Evolutionary conservation across 139 green algal genomes (phyloP).

Genomic region (Chlamydomonas incerta): DNA sequence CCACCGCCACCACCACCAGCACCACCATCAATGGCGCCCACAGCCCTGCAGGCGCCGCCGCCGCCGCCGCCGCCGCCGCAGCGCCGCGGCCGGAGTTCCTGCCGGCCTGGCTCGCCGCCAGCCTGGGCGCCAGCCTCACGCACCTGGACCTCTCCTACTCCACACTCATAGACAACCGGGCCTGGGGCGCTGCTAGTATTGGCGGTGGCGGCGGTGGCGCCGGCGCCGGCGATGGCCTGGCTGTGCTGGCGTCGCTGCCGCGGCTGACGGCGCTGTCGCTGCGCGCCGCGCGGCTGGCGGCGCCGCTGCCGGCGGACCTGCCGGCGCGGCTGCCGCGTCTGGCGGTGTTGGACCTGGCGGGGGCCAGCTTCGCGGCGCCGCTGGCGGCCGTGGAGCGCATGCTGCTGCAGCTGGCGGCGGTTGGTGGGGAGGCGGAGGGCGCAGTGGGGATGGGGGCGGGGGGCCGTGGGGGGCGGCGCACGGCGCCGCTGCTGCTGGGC

Average conservation of each 20-base stretch:
- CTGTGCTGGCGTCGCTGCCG: background rate
- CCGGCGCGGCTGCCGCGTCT: background rate
- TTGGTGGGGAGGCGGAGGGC: background rate
- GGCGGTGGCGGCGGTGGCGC: too few species aligned
- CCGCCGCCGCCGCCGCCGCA: too few species aligned
- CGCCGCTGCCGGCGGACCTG: background rate
- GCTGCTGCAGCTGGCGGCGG: background rate
- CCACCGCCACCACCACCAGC: background rate
- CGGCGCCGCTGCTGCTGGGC: background rate
- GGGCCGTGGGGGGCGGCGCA: background rate
- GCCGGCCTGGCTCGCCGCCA: background rate
- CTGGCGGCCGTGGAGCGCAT: background rate
- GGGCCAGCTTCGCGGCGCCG: background rate
- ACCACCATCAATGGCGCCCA: too few species aligned
- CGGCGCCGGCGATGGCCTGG: too few species aligned
- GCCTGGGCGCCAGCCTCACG: background rate
- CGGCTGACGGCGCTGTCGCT: background rate
- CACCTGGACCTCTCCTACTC: slow-evolving; percentile 8
- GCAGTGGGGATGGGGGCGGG: too few species aligned
- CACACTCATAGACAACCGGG: background rate
- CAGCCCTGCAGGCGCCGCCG: too few species aligned
- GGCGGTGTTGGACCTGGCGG: background rate
- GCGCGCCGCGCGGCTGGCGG: background rate
- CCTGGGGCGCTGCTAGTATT: too few species aligned
- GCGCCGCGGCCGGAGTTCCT: background rate